Conservation (phyloP, 2,329 filamentous ascomycete species). For the Coniella lustricola region DNA sequence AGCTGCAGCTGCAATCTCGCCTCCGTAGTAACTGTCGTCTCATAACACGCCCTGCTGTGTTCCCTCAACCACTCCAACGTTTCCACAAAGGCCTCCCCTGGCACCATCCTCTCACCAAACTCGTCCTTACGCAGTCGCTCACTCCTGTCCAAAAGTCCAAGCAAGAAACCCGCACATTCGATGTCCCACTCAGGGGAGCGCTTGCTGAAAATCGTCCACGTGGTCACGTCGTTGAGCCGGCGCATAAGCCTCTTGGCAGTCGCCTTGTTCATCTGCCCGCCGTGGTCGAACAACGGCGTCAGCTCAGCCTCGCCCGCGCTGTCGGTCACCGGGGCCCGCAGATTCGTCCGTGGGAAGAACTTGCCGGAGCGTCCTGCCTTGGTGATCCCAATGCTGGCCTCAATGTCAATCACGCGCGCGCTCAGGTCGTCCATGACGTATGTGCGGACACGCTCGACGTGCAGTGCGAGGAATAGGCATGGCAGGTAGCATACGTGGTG, state of each 20-base stretch:
- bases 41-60: neutral
- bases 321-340: too few species aligned
- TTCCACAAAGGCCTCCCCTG: neutral
- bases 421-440: neutral
- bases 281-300: neutral
- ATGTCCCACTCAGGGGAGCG: conserved; percentile 1
- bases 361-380: neutral
- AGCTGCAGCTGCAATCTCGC: neutral
- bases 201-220: neutral
- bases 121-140: neutral
- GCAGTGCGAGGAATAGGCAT: neutral
- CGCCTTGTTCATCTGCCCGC: neutral
- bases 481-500: neutral
- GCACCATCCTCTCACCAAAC: neutral
- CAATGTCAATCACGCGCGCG: neutral
- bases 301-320: neutral
- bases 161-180: neutral
- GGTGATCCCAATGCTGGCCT: neutral
- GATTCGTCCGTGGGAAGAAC: neutral
- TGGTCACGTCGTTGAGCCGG: neutral
- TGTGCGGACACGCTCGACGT: neutral
- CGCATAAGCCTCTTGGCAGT: neutral
- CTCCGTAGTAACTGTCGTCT: neutral
- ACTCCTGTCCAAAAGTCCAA: neutral
- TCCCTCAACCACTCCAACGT: neutral